Evolutionary conservation across 129 eudicot genomes (phyloP).

Genomic region (Lonicera japonica): DNA sequence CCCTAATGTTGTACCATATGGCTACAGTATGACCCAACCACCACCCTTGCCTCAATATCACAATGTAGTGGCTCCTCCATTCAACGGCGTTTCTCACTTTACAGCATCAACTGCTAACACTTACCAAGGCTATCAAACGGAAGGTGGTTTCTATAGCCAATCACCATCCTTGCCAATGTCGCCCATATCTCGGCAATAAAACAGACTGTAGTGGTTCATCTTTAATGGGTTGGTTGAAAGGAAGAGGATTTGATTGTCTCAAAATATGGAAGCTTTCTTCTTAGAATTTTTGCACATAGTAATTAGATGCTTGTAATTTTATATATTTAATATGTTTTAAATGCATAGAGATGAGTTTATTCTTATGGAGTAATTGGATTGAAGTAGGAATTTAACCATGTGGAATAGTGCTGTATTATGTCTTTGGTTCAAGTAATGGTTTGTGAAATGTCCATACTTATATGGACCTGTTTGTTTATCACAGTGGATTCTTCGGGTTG

Average conservation of each 20-base stretch:
- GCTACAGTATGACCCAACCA: slow-evolving; percentile 47
- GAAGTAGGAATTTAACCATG: too few species aligned
- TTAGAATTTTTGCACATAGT: not conserved
- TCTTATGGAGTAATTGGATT: too few species aligned
- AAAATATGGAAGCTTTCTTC: not conserved
- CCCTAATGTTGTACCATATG: slow-evolving; percentile 22
- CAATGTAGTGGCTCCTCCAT: not conserved
- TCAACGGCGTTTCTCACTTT: slow-evolving; percentile 15
- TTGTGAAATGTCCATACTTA: too few species aligned
- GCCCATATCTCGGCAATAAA: slow-evolving; percentile 59
- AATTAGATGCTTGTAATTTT: not conserved
- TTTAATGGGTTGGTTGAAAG: not conserved
- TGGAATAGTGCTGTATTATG: too few species aligned
- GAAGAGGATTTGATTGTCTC: not conserved
- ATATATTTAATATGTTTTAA: too few species aligned
- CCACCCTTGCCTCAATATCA: slow-evolving; percentile 13
- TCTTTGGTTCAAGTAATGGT: too few species aligned
- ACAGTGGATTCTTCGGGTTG: too few species aligned
- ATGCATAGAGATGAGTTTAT: too few species aligned
- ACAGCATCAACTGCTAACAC: slow-evolving; percentile 26
- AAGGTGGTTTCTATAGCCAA: slow-evolving; percentile 65
- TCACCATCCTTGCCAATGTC: slow-evolving; percentile 40
- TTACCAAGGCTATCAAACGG: slow-evolving; percentile 62
- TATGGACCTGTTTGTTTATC: too few species aligned
- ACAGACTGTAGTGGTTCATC: not conserved